A percentile compares a stretch with the other conserved stretches of the same genome.
Evolutionary conservation across 495 filamentous ascomycete genomes (phyloP).

Genomic region (Xylona heveae): DNA sequence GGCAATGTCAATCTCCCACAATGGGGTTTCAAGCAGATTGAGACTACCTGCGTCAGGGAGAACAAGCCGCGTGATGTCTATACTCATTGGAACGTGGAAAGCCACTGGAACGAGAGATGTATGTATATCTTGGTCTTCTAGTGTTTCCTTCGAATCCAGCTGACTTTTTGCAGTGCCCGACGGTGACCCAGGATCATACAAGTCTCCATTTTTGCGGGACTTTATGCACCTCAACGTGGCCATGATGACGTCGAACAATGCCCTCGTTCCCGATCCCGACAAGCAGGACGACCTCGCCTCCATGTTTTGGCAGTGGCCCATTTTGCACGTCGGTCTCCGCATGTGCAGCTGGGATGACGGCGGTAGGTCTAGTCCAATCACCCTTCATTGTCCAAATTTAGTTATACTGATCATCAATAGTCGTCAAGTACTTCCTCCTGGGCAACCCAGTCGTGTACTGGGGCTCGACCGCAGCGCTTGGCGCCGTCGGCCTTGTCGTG

Average conservation of each 20-base stretch:
- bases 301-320: conserved; percentile 95
- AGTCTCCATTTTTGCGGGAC: conserved; percentile 87
- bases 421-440: conserved; percentile 94
- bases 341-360: conserved; percentile 98
- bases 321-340: conserved; percentile 80
- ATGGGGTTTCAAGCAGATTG: conserved; percentile 99
- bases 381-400: not conserved
- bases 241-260: conserved; percentile 99
- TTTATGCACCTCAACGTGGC: conserved; percentile 96
- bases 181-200: conserved; percentile 80
- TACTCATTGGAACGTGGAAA: conserved; percentile 98
- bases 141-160: not conserved
- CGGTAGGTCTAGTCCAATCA: conserved; percentile 14
- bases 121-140: conserved; percentile 20
- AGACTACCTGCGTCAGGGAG: conserved; percentile 83
- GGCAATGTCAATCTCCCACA: conserved; percentile 94
- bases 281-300: conserved; percentile 98
- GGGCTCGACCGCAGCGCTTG: conserved; percentile 66
- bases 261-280: conserved; percentile 89
- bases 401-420: conserved; percentile 4
- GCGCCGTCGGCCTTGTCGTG: conserved; percentile 45
- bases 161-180: conserved; percentile 45
- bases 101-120: conserved; percentile 86
- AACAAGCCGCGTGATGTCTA: conserved; percentile 86
- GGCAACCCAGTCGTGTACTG: conserved; percentile 95